Base-by-base conservation (phyloP, 306 rosid genomes). In the Lathyrus tuberosus region DNA sequence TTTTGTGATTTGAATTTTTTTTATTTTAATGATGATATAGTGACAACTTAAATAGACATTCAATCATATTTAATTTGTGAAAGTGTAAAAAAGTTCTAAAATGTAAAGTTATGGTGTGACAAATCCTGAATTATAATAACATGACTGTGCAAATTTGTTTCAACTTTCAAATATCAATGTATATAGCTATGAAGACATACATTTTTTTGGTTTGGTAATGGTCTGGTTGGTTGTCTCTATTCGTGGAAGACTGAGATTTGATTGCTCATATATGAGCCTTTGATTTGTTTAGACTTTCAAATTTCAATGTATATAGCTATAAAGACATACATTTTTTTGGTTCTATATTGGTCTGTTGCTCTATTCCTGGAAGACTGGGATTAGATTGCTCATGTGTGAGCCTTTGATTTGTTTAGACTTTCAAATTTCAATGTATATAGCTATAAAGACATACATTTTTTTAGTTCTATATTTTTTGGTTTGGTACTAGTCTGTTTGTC, bases 331-430 rank as follows among this genome's bases (percentile, higher is more conserved):
- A 33, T 5, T 20, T 53, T 52, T 22, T 65, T 43, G 33, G 38
- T 46, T 48, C 43, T 51, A 40, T 40, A 22, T 31, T 67, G 5
- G 38, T n/a, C 10, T 72, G 65, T 4, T 15, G 53, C 54, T 31
- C 14, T 54, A 69, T 67, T 67, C 0, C 1, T 48, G 31, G 24
- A 44, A 28, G 22, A 5, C 44, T 26, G 0, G 42, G 38, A 54
- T 44, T 46, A 71, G 64, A 28, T 76, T 59, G 69, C 37, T 28
- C 52, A 49, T 14, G 20, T 61, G 30, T 63, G 40, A 12, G 13
- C 14, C 52, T 68, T 18, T 47, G 26, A 30, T 69, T 40, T 41
- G 11, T 38, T 51, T 41, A 15, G 22, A 20, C 22, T 20, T 20
- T 20, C 22, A 53, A 53, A 53, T 53, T 53, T 53, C 35, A 53